phyloP scores from a whole-genome alignment of 1,139 yeast species.

The Sugiyamaella paludigena region DNA sequence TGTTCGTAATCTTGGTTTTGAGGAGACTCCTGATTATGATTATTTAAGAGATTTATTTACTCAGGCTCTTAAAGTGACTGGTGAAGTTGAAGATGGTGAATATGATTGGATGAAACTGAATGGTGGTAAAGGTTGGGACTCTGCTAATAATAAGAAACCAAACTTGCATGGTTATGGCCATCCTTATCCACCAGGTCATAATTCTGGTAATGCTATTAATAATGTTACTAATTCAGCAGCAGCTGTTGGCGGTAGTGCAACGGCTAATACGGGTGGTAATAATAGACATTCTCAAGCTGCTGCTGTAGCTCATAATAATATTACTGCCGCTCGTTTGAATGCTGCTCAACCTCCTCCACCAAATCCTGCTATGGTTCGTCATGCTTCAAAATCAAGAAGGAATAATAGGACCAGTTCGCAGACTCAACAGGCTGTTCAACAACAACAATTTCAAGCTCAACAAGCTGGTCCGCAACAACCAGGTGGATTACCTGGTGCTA shows the following conservation, averaged over 20 bases:
- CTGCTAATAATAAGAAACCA: constrained; percentile 76
- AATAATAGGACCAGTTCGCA: constrained; percentile 14
- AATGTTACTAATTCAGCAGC: constrained; percentile 5
- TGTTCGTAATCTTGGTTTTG: constrained; percentile 82
- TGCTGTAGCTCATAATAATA: no score
- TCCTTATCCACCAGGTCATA: constrained; percentile 50
- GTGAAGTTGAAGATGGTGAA: constrained; percentile 76
- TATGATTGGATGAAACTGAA: constrained; percentile 95
- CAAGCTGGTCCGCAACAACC: neutral
- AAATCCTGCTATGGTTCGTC: constrained; percentile 35
- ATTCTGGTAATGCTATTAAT: constrained; percentile 11
- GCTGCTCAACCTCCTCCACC: constrained; percentile 30
- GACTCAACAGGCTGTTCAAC: neutral
- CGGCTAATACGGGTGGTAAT: neutral
- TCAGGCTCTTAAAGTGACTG: constrained; percentile 66
- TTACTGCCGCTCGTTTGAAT: constrained; percentile 29
- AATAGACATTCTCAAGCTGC: constrained; percentile 29
- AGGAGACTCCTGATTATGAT: constrained; percentile 92
- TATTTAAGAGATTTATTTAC: constrained; percentile 74
- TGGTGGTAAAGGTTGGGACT: constrained; percentile 91
- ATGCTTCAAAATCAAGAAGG: constrained; percentile 36
- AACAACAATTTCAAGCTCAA: neutral
- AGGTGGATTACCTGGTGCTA: constrained; percentile 3
- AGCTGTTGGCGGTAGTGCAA: no score
- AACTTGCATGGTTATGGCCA: constrained; percentile 89